Evolutionary conservation across 306 rosid species (phyloP), one percentile per base, ranked within the genome.

Genomic region (Begonia loranthoides): DNA sequence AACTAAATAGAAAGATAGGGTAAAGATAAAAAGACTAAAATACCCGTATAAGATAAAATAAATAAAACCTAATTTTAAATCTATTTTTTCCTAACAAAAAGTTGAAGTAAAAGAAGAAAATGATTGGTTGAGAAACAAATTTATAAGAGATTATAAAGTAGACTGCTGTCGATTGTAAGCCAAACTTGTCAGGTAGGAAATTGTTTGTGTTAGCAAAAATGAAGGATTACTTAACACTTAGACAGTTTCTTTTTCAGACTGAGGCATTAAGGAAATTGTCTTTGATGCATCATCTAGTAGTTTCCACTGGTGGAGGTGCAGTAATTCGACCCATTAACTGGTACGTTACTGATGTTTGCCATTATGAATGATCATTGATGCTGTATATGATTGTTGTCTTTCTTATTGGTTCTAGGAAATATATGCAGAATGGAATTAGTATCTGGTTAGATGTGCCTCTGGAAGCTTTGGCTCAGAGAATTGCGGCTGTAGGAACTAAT

Each of bases 261-360:
- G 88, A 83, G 79, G 86, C 43, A 50, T 72, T 90, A 73, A 71
- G 28, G 57, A 71, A 83, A 71, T 66, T 82, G 49, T 86, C 95
- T 61, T 58, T 60, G 70, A 74, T 70, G 94, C 77, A 50, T 52
- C 76, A 24, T 56, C 56, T 66, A 40, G 92, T 90, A 61, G 70
- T 82, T 74, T 86, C 99, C 59, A 90, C 99, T 41, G 99, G 99
- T 49, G 99, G 99, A 66, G 99, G 96, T 57, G 94, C 74, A 15
- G 99, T 90, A 60, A 54, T 67, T 50, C 75, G 95, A 73, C 83
- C 88, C 28, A 72, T 83, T 66, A 90, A 90, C 78, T 90, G 99
- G 99, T 90, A 86, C 56, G 21, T 15, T 40, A 11, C 52, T 41
- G 9, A n/a, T 50, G 33, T n/a, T 38, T 12, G 45, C 16, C 6